phyloP scores from a whole-genome alignment of 208 protist species.

The Baffinella frigidus region DNA sequence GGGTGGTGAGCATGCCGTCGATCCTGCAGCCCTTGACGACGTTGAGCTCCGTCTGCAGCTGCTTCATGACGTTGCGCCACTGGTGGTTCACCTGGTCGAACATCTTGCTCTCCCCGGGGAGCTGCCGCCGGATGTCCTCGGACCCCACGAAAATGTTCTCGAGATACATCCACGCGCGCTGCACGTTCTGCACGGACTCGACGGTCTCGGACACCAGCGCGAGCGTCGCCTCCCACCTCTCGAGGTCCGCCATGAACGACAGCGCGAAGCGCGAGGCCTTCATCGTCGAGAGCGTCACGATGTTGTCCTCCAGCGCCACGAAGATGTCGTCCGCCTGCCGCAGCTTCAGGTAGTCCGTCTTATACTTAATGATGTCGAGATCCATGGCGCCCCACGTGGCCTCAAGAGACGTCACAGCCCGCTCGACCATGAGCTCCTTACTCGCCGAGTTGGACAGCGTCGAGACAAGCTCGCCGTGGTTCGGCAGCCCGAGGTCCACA shows the following conservation, averaged over 20 bases:
- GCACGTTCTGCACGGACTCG: slow-evolving; percentile 94
- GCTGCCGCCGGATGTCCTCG: slow-evolving; percentile 72
- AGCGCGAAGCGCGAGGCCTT: slow-evolving; percentile 91
- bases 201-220: slow-evolving; percentile 92
- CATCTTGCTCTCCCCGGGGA: slow-evolving; percentile 69
- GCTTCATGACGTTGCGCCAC: slow-evolving; percentile 84
- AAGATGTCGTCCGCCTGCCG: slow-evolving; percentile 90
- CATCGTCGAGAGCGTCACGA: slow-evolving; percentile 95
- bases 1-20: slow-evolving; percentile 79
- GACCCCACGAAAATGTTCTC: slow-evolving; percentile 96
- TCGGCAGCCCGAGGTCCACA: slow-evolving; percentile 93
- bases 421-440: slow-evolving; percentile 93
- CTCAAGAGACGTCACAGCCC: slow-evolving; percentile 87
- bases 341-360: slow-evolving; percentile 87
- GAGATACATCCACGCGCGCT: slow-evolving; percentile 99
- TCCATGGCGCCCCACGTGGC: slow-evolving; percentile 88
- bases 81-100: slow-evolving; percentile 81
- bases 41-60: slow-evolving; percentile 81
- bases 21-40: slow-evolving; percentile 82
- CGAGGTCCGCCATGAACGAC: slow-evolving; percentile 91
- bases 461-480: slow-evolving; percentile 88
- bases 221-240: slow-evolving; percentile 92
- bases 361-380: slow-evolving; percentile 87
- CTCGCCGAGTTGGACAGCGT: slow-evolving; percentile 86
- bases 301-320: slow-evolving; percentile 95